These are phyloP conservation scores for Vaccinium macrocarpon DNA, from an alignment of 148 eudicot species.

Conservation along the genomic window DNA sequence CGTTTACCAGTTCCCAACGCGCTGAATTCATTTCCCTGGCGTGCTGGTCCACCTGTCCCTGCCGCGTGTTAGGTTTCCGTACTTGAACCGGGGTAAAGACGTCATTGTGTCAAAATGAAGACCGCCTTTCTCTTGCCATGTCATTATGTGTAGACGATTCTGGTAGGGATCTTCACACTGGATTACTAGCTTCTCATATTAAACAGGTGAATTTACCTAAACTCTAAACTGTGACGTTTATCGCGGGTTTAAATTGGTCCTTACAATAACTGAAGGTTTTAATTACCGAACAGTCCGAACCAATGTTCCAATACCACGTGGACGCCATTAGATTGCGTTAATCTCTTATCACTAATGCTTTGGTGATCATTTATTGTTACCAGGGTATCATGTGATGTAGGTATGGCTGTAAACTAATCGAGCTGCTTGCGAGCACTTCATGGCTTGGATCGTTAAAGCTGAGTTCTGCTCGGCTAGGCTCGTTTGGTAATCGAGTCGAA, in stretches of 20 bases:
- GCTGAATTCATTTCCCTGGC: background rate
- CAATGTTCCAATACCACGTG: background rate
- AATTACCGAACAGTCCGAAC: background rate
- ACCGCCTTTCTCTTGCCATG: background rate
- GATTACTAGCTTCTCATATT: background rate
- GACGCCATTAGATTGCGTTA: background rate
- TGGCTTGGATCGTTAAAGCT: too few species aligned
- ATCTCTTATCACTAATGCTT: background rate
- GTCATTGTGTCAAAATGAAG: background rate
- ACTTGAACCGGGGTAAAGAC: too few species aligned
- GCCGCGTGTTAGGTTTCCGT: background rate
- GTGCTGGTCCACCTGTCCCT: background rate
- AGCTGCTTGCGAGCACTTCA: too few species aligned
- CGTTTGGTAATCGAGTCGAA: too few species aligned
- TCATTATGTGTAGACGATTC: background rate
- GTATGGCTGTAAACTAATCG: too few species aligned
- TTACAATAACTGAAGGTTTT: background rate
- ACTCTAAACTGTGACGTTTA: background rate
- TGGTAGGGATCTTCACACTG: background rate
- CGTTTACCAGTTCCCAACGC: background rate
- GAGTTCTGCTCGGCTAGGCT: too few species aligned
- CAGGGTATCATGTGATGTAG: too few species aligned
- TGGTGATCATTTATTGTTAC: too few species aligned
- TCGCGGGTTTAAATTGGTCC: constrained; percentile 2
- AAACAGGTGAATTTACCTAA: background rate